Conservation (phyloP, 805 yeast genomes). For the Wickerhamomyces chaumierensis region DNA sequence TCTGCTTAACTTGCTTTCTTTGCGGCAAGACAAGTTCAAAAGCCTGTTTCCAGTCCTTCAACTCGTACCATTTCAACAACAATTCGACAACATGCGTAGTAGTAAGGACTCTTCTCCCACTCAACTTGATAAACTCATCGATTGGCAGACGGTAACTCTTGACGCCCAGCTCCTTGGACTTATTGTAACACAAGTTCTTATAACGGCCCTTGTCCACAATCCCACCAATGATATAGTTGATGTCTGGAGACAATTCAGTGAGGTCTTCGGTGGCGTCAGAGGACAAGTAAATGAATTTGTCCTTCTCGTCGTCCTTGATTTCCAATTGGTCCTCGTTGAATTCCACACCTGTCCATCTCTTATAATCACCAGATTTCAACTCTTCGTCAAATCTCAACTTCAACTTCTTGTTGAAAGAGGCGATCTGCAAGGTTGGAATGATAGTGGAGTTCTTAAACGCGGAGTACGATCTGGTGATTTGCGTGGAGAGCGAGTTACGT, state of each 20-base stretch:
- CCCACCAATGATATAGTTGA: conserved; percentile 86
- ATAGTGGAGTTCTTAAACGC: conserved; percentile 53
- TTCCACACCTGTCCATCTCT: conserved; percentile 55
- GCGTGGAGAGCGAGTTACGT: conserved; percentile 59
- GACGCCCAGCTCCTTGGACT: conserved; percentile 66
- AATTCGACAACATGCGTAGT: conserved; percentile 93
- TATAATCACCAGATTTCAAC: conserved; percentile 40
- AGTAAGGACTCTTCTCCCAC: conserved; percentile 83
- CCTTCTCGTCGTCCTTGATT: conserved; percentile 26
- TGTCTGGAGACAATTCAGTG: conserved; percentile 49
- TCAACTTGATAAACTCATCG: conserved; percentile 68
- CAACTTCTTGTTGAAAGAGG: conserved; percentile 57
- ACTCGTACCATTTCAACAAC: conserved; percentile 69
- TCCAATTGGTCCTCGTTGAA: conserved; percentile 26
- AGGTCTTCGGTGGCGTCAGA: conserved; percentile 77
- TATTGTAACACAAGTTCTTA: conserved; percentile 66
- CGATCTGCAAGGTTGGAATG: conserved; percentile 46
- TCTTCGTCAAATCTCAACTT: conserved; percentile 57
- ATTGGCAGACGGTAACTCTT: conserved; percentile 76
- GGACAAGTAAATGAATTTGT: conserved; percentile 65
- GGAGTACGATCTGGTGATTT: conserved; percentile 73
- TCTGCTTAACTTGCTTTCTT: conserved; percentile 38
- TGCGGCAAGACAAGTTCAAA: conserved; percentile 82
- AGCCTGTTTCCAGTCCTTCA: conserved; percentile 73
- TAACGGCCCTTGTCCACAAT: conserved; percentile 93